A percentile compares a stretch with the other conserved stretches of the same genome.
These are phyloP conservation scores for Dendrobium nobile DNA, from an alignment of 106 monocot genomes.

Conservation along the genomic window DNA sequence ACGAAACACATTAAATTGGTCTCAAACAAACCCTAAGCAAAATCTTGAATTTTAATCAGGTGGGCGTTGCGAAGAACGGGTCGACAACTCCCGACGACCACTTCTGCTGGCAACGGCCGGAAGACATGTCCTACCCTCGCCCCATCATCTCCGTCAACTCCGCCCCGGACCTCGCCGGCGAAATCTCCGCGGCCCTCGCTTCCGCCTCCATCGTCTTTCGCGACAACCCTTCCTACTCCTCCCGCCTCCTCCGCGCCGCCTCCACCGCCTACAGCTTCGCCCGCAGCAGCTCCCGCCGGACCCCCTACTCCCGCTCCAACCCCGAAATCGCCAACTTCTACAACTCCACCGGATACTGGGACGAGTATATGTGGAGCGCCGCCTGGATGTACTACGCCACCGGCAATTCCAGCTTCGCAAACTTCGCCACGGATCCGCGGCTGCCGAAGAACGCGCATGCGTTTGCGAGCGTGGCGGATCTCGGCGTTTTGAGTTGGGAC, in stretches of 20 bases:
- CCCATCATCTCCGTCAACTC: constrained; percentile 16
- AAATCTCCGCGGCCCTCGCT: constrained; percentile 79
- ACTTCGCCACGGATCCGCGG: constrained; percentile 46
- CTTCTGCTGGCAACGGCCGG: constrained; percentile 88
- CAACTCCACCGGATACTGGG: constrained; percentile 88
- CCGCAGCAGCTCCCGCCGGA: constrained; percentile 16
- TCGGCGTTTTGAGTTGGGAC: constrained; percentile 87
- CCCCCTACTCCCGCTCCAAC: constrained; percentile 34
- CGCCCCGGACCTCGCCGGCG: constrained; percentile 67
- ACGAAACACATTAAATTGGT: no score
- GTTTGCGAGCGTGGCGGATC: constrained; percentile 30
- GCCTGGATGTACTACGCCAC: constrained; percentile 94
- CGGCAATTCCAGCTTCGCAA: constrained; percentile 60
- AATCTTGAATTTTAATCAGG: constrained; percentile 16
- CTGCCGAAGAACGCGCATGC: constrained; percentile 60
- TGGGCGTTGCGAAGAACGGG: constrained; percentile 45
- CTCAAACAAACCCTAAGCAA: no score
- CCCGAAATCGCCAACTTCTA: constrained; percentile 41
- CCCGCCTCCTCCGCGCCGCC: constrained; percentile 53
- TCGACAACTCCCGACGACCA: constrained; percentile 64
- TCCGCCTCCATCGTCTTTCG: constrained; percentile 85
- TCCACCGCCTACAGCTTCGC: constrained; percentile 64
- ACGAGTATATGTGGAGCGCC: constrained; percentile 90
- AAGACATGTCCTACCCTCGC: constrained; percentile 74
- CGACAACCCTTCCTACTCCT: constrained; percentile 58